Percentiles rank a stretch among this genome's conserved stretches.
phyloP scores from a whole-genome alignment of 2,329 filamentous ascomycete genomes.

The Cryphonectria parasitica region DNA sequence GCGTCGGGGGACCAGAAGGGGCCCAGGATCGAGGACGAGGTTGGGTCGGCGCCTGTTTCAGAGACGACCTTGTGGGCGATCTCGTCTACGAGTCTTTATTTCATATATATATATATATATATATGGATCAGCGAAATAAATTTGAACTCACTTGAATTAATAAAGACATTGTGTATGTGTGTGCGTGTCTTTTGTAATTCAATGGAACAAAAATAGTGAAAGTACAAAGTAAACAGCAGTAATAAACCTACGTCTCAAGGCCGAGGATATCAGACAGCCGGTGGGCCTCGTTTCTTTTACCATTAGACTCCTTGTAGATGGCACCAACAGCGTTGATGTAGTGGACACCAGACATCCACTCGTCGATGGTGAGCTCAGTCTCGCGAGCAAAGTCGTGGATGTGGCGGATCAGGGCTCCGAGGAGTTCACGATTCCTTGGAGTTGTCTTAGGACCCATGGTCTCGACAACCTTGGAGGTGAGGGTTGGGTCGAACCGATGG shows the following conservation, averaged over 20 bases:
- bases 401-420: constrained; percentile 59
- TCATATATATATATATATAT: neutral
- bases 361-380: constrained; percentile 63
- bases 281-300: constrained; percentile 64
- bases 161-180: no score
- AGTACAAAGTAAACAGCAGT: no score
- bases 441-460: constrained; percentile 62
- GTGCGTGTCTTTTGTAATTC: neutral
- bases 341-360: constrained; percentile 64
- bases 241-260: constrained; percentile 56
- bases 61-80: constrained; percentile 63
- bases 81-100: constrained; percentile 57
- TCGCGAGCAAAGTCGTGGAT: constrained; percentile 68
- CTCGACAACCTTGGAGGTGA: constrained; percentile 63
- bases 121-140: neutral
- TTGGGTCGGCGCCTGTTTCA: constrained; percentile 46
- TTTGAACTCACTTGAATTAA: no score
- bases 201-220: no score
- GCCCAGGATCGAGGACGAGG: constrained; percentile 68
- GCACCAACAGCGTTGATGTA: constrained; percentile 63
- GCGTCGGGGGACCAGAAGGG: constrained; percentile 69
- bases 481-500: constrained; percentile 38
- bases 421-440: constrained; percentile 58
- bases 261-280: constrained; percentile 66
- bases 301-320: constrained; percentile 49